Evolutionary conservation across 495 filamentous ascomycete species (phyloP), one percentile per base, ranked within the genome.

Genomic region (Penicillium malachiteum): DNA sequence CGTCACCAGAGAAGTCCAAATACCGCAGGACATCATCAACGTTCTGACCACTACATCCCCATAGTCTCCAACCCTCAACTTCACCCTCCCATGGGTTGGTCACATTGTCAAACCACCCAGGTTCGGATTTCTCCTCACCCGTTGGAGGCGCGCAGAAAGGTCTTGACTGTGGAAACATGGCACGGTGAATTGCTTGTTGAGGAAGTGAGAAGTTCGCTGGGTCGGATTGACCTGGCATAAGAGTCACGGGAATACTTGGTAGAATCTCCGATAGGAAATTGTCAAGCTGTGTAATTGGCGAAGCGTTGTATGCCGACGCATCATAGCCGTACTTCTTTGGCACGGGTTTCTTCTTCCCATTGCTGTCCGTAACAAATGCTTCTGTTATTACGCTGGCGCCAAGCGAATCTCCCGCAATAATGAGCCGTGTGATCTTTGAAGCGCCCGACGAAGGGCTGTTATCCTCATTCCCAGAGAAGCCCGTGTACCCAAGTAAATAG

Each of bases 261-360:
- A 97, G 79, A 26, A 99, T 77, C 31, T 84, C 78, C 2, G 87
- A 78, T 7, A 99, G 79, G 73, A 96, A 93, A 17, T 81, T 75
- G 71, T 99, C 94, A 34, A 99, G 78, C 47, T 86, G 87, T 37
- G 84, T 84, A 7, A 90, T 90, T 2, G 94, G 95, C 0, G 86
- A 71, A 10, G 92, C 78, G 68, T 97, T 94, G 75, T 96, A 97
- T 1, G 88, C 71, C 32, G 85, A 83, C 50, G 88, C 84, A 69
- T 97, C 94, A 74, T 97, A 97, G 48, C 95, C 93, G 72, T 97
- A 97, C 58, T 94, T 96, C 66, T 93, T 96, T 26, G 68, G 70
- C 5, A 62, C 64, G 21, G 66, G 65, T 52, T 83, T 84, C 58
- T 81, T 81, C 48, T 66, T 55, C 2, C 49, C 53, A 12, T 68